Evolutionary conservation across 768 basidiomycete species (phyloP).

Genomic region (Kwoniella dendrophila): DNA sequence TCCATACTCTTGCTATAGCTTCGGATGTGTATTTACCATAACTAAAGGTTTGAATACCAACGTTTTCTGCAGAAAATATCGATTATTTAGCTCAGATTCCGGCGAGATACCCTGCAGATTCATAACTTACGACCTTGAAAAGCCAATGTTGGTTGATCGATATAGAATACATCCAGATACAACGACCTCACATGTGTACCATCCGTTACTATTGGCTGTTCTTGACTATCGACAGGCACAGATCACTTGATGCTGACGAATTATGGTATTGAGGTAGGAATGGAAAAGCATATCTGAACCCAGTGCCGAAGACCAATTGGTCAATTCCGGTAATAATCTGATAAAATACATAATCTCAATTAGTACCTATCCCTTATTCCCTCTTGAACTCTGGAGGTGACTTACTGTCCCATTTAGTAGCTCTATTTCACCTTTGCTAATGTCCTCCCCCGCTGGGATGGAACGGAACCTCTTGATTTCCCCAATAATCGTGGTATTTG

Average conservation of each 20-base stretch:
- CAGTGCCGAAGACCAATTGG: slow-evolving; percentile 16
- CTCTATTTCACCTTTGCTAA: slow-evolving; percentile 13
- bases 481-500: slow-evolving; percentile 17
- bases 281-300: slow-evolving; percentile 59
- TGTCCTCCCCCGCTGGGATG: neutral
- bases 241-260: neutral
- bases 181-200: slow-evolving; percentile 22
- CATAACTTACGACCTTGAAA: slow-evolving; percentile 33
- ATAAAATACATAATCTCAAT: neutral
- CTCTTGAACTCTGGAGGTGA: slow-evolving; percentile 5
- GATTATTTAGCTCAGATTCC: neutral
- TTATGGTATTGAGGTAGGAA: slow-evolving; percentile 59
- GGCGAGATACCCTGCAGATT: neutral
- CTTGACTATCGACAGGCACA: slow-evolving; percentile 3
- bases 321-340: slow-evolving; percentile 15
- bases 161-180: slow-evolving; percentile 29
- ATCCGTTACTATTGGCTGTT: slow-evolving; percentile 26
- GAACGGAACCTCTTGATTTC: slow-evolving; percentile 18
- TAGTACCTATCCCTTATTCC: too few relatives aligned
- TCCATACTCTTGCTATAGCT: slow-evolving; percentile 28
- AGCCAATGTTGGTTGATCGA: slow-evolving; percentile 30
- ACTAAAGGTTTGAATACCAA: slow-evolving; percentile 25
- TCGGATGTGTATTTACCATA: slow-evolving; percentile 24
- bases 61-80: slow-evolving; percentile 16
- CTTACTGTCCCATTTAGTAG: slow-evolving; percentile 21